These are phyloP conservation scores for Kregervanrija fluxuum DNA, from an alignment of 805 yeast genomes.

Conservation along the genomic window DNA sequence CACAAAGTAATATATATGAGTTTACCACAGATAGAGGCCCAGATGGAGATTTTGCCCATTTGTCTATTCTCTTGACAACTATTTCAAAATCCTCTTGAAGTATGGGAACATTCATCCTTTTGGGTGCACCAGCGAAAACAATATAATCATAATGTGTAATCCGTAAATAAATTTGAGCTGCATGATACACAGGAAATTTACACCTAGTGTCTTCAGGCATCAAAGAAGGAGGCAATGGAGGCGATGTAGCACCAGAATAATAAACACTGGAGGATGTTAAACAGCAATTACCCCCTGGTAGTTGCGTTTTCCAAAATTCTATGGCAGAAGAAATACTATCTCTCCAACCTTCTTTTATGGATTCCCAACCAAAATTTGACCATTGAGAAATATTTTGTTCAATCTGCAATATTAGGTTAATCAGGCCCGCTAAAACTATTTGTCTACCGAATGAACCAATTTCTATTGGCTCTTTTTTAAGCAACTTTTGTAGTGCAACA, in stretches of 20 bases:
- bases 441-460: constrained; percentile 52
- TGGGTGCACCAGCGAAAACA: constrained; percentile 71
- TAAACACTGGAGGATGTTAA: constrained; percentile 12
- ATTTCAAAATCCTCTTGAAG: constrained; percentile 43
- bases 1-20: constrained; percentile 49
- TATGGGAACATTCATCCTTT: constrained; percentile 59
- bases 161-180: constrained; percentile 57
- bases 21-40: constrained; percentile 48
- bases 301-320: constrained; percentile 50
- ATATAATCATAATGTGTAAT: constrained; percentile 68
- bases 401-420: constrained; percentile 56
- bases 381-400: constrained; percentile 48
- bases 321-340: constrained; percentile 54
- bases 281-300: constrained; percentile 16
- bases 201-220: constrained; percentile 33
- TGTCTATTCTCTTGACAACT: constrained; percentile 38
- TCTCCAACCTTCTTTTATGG: constrained; percentile 45
- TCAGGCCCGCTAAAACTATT: constrained; percentile 53
- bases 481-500: constrained; percentile 25
- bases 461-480: constrained; percentile 37
- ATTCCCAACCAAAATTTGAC: constrained; percentile 29
- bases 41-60: constrained; percentile 37
- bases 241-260: constrained; percentile 4
- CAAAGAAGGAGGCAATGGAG: constrained; percentile 7
- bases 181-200: constrained; percentile 57